Conservation (phyloP, 495 filamentous ascomycete species). For the Aspergillus panamensis region DNA sequence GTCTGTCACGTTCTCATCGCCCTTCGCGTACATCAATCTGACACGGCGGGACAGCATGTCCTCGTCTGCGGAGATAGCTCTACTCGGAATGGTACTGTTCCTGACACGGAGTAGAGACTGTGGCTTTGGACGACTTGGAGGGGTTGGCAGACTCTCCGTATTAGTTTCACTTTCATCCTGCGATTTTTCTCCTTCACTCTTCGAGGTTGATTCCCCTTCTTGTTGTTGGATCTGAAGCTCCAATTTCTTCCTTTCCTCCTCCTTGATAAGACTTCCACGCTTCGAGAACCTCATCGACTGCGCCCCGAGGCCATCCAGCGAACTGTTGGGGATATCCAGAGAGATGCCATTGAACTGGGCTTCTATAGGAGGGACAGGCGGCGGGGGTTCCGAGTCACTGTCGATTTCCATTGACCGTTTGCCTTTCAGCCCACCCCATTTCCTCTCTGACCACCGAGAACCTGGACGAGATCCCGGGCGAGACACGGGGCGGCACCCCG, state of each 20-base stretch:
- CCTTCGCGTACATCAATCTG: constrained; percentile 85
- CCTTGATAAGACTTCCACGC: constrained; percentile 46
- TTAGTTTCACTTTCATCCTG: constrained; percentile 16
- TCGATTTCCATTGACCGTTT: constrained; percentile 40
- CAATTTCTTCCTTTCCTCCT: constrained; percentile 25
- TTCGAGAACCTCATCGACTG: constrained; percentile 57
- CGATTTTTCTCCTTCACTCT: not conserved
- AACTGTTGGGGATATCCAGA: constrained; percentile 53
- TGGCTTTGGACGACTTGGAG: constrained; percentile 40
- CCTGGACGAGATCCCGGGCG: constrained; percentile 32
- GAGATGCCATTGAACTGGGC: constrained; percentile 51
- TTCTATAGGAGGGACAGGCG: constrained; percentile 37
- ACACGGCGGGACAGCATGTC: constrained; percentile 85
- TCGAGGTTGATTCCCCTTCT: constrained; percentile 10
- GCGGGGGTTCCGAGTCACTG: constrained; percentile 29
- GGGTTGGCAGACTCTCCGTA: constrained; percentile 32
- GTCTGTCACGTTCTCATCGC: constrained; percentile 53
- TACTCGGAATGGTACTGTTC: constrained; percentile 31
- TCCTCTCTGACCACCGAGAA: constrained; percentile 45
- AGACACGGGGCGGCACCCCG: constrained; percentile 34
- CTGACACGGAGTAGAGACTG: constrained; percentile 34
- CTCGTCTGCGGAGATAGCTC: constrained; percentile 66
- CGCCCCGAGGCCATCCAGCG: constrained; percentile 49
- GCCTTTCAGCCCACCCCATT: constrained; percentile 35
- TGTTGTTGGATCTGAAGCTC: constrained; percentile 22